Evolutionary conservation across 2,329 filamentous ascomycete genomes (phyloP), one percentile per base, ranked within the genome.

Genomic region (Orbilia blumenaviensis): DNA sequence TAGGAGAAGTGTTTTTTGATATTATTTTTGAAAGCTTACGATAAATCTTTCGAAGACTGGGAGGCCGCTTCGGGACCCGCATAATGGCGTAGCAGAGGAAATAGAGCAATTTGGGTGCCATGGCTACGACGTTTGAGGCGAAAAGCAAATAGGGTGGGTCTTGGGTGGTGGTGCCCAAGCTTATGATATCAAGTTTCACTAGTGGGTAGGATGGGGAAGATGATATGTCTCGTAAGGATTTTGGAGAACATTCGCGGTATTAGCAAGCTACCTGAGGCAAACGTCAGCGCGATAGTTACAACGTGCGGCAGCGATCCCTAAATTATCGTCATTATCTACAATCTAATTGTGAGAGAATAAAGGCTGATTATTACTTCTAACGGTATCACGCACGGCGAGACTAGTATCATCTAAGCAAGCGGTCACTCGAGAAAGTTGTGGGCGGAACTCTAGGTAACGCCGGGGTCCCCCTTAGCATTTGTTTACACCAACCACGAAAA

Each of bases 101-200:
- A 25, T 66, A 73, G 16, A 73, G 60, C 2, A 66, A n/a, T 27
- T 38, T 60, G 46, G 18, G 48, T 2, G 48, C 60, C 68, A 73
- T 73, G n/a, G n/a, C 18, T 38, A 23, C 16, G 16, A 14, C 9
- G 14, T 61, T 27, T 38, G 32, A 34, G 36, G 56, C n/a, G 18
- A 23, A 44, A 44, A 44, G 34, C 56, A 12, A 16, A 3, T 12
- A 38, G 16, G n/a, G n/a, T n/a, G n/a, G n/a, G n/a, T n/a, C n/a
- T n/a, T n/a, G n/a, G n/a, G n/a, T n/a, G n/a, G n/a, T n/a, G n/a
- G n/a, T n/a, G n/a, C n/a, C 34, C 7, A 42, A 9, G 6, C 16
- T 23, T 21, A 3, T 21, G 21, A 16, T 5, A 44, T 34, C 8
- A 4, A 32, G 4, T 32, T 44, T 44, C 16, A 7, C 18, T 21